Evolutionary conservation across 2,329 filamentous ascomycete genomes (phyloP).

Genomic region (Colletotrichum destructivum): DNA sequence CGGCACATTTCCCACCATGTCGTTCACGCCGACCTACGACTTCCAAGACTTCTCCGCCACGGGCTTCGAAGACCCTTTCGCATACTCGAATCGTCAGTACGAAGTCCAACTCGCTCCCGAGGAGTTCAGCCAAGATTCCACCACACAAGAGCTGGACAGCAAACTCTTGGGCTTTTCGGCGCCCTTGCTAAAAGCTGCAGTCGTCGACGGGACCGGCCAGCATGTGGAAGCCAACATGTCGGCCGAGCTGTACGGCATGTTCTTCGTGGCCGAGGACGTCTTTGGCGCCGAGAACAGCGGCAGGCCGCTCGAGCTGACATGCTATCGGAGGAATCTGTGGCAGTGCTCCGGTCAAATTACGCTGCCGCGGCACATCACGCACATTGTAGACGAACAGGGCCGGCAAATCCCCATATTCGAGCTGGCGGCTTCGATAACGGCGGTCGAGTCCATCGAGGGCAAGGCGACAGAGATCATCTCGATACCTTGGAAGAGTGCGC

Average conservation of each 20-base stretch:
- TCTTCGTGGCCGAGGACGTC: conserved; percentile 87
- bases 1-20: conserved; percentile 58
- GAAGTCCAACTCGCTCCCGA: conserved; percentile 61
- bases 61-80: conserved; percentile 78
- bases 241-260: conserved; percentile 89
- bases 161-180: conserved; percentile 83
- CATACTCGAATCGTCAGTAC: conserved; percentile 67
- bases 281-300: conserved; percentile 73
- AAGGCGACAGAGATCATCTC: conserved; percentile 95
- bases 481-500: conserved; percentile 92
- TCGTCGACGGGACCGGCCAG: conserved; percentile 77
- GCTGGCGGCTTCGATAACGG: conserved; percentile 85
- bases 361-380: conserved; percentile 79
- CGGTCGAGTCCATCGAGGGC: conserved; percentile 92
- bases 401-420: conserved; percentile 83
- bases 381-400: conserved; percentile 81
- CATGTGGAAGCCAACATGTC: conserved; percentile 74
- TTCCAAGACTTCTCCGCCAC: conserved; percentile 70
- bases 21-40: conserved; percentile 74
- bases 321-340: conserved; percentile 95
- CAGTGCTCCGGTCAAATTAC: conserved; percentile 92
- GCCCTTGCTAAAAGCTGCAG: conserved; percentile 70
- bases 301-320: conserved; percentile 86
- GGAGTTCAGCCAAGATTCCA: conserved; percentile 62
- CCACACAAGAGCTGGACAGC: conserved; percentile 73